phyloP scores from a whole-genome alignment of 2,329 filamentous ascomycete species.

The Alternaria gansuensis region DNA sequence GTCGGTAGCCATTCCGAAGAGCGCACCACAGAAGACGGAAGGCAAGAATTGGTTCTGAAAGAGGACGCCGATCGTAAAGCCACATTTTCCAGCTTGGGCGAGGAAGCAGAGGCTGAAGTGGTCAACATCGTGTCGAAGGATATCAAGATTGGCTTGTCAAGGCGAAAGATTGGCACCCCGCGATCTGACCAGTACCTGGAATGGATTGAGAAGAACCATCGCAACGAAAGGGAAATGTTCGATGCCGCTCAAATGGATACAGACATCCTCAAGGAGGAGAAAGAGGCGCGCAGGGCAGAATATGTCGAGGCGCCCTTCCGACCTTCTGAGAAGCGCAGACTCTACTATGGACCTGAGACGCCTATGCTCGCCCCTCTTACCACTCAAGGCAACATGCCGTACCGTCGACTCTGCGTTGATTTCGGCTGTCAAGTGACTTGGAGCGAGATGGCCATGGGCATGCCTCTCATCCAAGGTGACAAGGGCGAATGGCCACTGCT shows the following conservation, averaged over 20 bases:
- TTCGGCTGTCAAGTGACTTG: conserved; percentile 93
- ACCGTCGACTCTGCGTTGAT: conserved; percentile 86
- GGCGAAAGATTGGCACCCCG: conserved; percentile 73
- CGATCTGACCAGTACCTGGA: conserved; percentile 78
- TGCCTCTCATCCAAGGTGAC: conserved; percentile 87
- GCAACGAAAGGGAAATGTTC: conserved; percentile 45
- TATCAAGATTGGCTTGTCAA: conserved; percentile 77
- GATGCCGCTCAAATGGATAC: conserved; percentile 49
- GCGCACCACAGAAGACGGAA: conserved; percentile 77
- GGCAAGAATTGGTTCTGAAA: conserved; percentile 79
- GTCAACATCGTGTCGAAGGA: conserved; percentile 76
- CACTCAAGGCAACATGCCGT: conserved; percentile 95
- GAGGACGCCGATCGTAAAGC: conserved; percentile 62
- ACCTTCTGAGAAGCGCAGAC: conserved; percentile 88
- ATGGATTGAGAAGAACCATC: conserved; percentile 76
- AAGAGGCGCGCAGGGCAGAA: conserved; percentile 75
- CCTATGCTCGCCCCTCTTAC: conserved; percentile 93
- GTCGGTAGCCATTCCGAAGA: conserved; percentile 87
- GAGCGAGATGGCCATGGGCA: conserved; percentile 96
- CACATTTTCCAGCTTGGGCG: conserved; percentile 55
- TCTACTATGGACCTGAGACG: conserved; percentile 95
- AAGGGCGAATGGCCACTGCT: conserved; percentile 95
- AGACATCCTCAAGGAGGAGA: conserved; percentile 42
- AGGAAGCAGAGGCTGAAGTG: conserved; percentile 65
- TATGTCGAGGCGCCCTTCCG: conserved; percentile 88